Evolutionary conservation across 192 early-diverging fungal species (phyloP).

Genomic region (Phycomyces nitens): DNA sequence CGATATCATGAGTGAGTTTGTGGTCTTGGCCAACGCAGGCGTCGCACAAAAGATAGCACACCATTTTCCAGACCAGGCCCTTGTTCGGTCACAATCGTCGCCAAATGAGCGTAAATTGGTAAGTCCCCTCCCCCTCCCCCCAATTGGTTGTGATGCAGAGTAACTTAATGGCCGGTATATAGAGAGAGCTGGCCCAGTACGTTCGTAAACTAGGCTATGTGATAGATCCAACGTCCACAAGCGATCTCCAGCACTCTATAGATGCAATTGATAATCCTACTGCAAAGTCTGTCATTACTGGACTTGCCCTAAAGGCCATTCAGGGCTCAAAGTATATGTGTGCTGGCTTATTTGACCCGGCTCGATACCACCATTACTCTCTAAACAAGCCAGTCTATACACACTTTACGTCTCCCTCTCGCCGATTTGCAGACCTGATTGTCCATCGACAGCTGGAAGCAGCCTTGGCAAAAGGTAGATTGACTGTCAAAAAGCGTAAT

Average conservation of each 20-base stretch:
- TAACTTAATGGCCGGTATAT: no score
- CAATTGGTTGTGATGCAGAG: no score
- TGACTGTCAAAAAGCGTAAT: background rate
- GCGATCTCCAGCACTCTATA: slow-evolving; percentile 52
- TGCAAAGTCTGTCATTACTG: slow-evolving; percentile 65
- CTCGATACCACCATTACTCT: slow-evolving; percentile 87
- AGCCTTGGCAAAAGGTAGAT: slow-evolving; percentile 31
- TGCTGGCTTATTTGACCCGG: slow-evolving; percentile 75
- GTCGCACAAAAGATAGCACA: slow-evolving; percentile 90
- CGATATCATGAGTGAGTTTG: slow-evolving; percentile 95
- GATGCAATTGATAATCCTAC: slow-evolving; percentile 56
- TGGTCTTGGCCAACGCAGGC: slow-evolving; percentile 93
- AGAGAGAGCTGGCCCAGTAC: slow-evolving; percentile 34
- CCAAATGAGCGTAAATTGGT: slow-evolving; percentile 57
- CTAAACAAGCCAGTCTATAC: slow-evolving; percentile 92
- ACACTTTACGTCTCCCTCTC: slow-evolving; percentile 97
- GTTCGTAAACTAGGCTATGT: slow-evolving; percentile 70
- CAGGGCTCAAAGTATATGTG: slow-evolving; percentile 96
- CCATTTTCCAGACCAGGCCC: slow-evolving; percentile 88
- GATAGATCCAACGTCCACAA: slow-evolving; percentile 66
- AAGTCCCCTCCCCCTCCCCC: background rate
- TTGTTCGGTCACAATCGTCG: slow-evolving; percentile 80
- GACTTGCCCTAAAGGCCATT: slow-evolving; percentile 86
- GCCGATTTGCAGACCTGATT: slow-evolving; percentile 92
- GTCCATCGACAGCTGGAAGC: slow-evolving; percentile 90